Percentiles rank a stretch among this genome's conserved stretches.
phyloP scores from a whole-genome alignment of 208 protist genomes.

The Wallacemonas sp. region DNA sequence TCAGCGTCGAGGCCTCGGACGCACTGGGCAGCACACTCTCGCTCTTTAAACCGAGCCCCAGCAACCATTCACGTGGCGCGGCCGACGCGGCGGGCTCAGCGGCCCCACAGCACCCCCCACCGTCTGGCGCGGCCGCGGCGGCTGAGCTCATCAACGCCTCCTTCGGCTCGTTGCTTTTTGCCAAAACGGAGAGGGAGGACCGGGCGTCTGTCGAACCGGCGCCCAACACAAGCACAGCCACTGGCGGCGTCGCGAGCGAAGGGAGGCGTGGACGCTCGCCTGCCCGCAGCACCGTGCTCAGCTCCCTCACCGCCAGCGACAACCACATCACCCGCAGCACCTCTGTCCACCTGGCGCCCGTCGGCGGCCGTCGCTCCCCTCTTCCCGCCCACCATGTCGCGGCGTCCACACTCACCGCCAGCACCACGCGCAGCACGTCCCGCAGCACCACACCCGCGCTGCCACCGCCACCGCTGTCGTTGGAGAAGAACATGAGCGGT shows the following conservation, averaged over 20 bases:
- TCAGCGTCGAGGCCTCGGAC: neutral
- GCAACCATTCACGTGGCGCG: neutral
- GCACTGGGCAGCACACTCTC: constrained; percentile 4
- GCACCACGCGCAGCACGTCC: constrained; percentile 5
- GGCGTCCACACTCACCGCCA: neutral
- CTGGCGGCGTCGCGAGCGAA: neutral
- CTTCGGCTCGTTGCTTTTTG: constrained; percentile 1
- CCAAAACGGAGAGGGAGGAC: neutral
- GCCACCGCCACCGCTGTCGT: neutral
- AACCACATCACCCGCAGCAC: constrained; percentile 27
- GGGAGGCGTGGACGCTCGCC: neutral
- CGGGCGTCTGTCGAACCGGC: too few relatives aligned
- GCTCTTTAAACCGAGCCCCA: constrained; percentile 14
- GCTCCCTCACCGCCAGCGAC: constrained; percentile 38
- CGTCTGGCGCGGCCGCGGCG: neutral
- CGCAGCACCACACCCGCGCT: neutral
- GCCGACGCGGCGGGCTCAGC: neutral
- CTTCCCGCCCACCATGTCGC: neutral
- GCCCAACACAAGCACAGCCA: neutral
- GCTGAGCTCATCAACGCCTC: neutral
- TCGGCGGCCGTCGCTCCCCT: neutral
- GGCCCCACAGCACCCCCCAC: neutral
- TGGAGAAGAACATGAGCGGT: neutral
- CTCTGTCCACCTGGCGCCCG: constrained; percentile 42
- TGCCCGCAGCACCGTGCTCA: constrained; percentile 32